Evolutionary conservation across 805 yeast genomes (phyloP), one percentile per base, ranked within the genome.

Genomic region (Lipomyces sp.): DNA sequence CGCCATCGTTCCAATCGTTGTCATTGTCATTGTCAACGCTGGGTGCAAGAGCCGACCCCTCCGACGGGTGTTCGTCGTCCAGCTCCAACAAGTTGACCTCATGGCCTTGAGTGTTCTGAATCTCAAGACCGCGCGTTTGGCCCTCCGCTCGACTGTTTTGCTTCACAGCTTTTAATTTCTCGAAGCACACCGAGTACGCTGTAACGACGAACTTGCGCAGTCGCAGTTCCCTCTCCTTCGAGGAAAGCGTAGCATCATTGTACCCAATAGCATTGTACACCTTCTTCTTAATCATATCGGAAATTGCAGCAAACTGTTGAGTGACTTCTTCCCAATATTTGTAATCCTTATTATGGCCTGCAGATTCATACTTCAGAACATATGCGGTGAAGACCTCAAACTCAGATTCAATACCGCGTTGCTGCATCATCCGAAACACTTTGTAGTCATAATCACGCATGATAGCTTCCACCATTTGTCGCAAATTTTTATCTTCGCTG

Each of bases 401-500:
- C 35, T 58, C 61, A 7, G 61, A 33, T n/a, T 42, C 50, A 29
- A 58, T 48, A 5, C 61, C 61, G 13, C 51, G 61, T 15, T 58
- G 61, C 18, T 42, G 61, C 61, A 58, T 58, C 61, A 58, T 58
- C 30, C 53, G 53, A 13, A 13, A 42, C 4, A 58, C 33, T 24
- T 45, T 58, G 32, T 30, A 24, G 39, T 58, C 61, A 35, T 58
- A 58, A 24, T 32, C 51, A 7, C 32, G 30, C 24, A 45, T 58
- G 11, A 58, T 15, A 29, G n/a, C 15, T 6, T n/a, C 1, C 45
- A 53, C 54, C 24, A 58, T 15, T 11, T 24, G 11, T 24, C 37
- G 29, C 13, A 45, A 11, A 24, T 48, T 30, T 29, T 42, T 30
- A 32, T 37, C 61, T 8, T 10, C 37, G 29, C 35, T 42, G 6